These are phyloP conservation scores for Malassezia nana DNA, from an alignment of 1,284 basidiomycete species.

Conservation along the genomic window DNA sequence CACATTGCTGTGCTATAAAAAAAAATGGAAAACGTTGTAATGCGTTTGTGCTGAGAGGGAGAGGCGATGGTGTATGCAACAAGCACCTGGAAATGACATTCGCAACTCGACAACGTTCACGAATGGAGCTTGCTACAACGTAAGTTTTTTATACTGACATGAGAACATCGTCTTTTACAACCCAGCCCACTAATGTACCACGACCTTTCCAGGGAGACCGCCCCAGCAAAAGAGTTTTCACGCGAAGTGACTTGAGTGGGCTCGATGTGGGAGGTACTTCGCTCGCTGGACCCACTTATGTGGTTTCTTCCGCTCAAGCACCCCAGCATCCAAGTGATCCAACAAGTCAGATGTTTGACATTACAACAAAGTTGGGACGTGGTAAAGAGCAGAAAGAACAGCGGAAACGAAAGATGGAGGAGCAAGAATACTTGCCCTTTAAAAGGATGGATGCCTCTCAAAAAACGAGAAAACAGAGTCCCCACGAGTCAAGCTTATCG, in stretches of 20 bases:
- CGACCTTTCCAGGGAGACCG: not conserved
- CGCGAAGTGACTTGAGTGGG: not conserved
- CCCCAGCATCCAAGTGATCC: not conserved
- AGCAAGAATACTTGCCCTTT: not conserved
- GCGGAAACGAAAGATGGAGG: conserved; percentile 5
- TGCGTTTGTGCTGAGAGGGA: conserved; percentile 51
- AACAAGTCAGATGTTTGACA: not conserved
- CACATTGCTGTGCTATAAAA: conserved; percentile 62
- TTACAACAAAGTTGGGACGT: conserved; percentile 7
- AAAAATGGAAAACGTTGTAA: conserved; percentile 70
- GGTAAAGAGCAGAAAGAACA: conserved; percentile 4
- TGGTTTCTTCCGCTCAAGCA: not conserved
- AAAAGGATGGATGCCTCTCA: not conserved
- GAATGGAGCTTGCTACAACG: conserved; percentile 15
- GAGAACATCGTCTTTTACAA: not conserved
- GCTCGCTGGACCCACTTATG: conserved; percentile 2
- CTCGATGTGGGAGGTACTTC: not conserved
- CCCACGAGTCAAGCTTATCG: not conserved
- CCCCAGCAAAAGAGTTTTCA: not conserved
- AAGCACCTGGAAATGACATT: conserved; percentile 12
- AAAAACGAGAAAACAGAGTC: not conserved
- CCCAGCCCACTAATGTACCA: not conserved
- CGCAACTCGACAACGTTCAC: conserved; percentile 1
- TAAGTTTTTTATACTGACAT: not conserved
- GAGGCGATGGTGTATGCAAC: conserved; percentile 7